A percentile compares a stretch with the other conserved stretches of the same genome.
Conservation (phyloP, 2,329 filamentous ascomycete genomes). For the Celoporthe dispersa region DNA sequence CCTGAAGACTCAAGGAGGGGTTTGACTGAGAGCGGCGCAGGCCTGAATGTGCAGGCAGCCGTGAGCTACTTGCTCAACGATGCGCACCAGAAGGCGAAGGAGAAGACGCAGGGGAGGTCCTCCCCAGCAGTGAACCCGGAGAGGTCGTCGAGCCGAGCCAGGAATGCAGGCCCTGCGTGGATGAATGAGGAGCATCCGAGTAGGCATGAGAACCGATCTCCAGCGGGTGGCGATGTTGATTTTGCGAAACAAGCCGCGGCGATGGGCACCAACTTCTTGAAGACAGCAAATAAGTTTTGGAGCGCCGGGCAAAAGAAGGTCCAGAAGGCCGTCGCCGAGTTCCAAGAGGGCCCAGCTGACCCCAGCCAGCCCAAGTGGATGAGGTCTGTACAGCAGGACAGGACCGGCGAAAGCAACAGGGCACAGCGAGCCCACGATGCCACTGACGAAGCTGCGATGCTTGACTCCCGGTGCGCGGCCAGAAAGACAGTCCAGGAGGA, state of each 20-base stretch:
- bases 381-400: constrained; percentile 68
- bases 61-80: constrained; percentile 90
- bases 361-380: constrained; percentile 93
- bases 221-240: constrained; percentile 67
- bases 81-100: constrained; percentile 81
- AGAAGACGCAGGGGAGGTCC: constrained; percentile 59
- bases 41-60: constrained; percentile 81
- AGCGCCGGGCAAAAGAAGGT: constrained; percentile 92
- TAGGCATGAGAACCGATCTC: constrained; percentile 59
- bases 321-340: constrained; percentile 88
- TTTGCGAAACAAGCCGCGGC: constrained; percentile 81
- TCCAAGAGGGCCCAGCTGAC: constrained; percentile 73
- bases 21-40: constrained; percentile 77
- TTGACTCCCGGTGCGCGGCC: constrained; percentile 69
- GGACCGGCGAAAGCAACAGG: constrained; percentile 36
- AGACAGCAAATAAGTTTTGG: constrained; percentile 94
- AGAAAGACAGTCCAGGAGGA: constrained; percentile 44
- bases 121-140: constrained; percentile 38
- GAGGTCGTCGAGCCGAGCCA: constrained; percentile 42
- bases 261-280: constrained; percentile 82
- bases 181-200: constrained; percentile 60
- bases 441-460: constrained; percentile 78
- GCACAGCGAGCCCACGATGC: constrained; percentile 45
- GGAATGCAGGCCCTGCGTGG: constrained; percentile 61
- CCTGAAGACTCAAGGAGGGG: constrained; percentile 81